phyloP scores from a whole-genome alignment of 257 asterid genomes.

The Leptodermis oblonga region DNA sequence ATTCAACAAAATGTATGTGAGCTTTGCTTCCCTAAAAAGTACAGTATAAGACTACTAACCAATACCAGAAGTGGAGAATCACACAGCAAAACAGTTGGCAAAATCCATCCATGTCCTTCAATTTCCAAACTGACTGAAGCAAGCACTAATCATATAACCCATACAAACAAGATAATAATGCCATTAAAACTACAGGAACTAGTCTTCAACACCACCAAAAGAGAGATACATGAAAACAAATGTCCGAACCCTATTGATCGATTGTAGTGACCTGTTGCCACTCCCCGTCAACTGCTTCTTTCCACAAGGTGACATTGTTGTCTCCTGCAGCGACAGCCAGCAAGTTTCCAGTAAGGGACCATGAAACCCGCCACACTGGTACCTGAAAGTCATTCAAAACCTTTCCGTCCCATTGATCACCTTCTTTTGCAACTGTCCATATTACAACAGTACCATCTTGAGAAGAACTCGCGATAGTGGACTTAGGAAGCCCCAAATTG shows the following conservation, averaged over 20 bases:
- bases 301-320: slow-evolving; percentile 71
- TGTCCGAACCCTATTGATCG: slow-evolving; percentile 42
- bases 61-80: background rate
- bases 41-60: background rate
- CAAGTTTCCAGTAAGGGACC: slow-evolving; percentile 89
- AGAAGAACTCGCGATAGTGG: slow-evolving; percentile 93
- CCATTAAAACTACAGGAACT: background rate
- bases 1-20: background rate
- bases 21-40: background rate
- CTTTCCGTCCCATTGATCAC: slow-evolving; percentile 84
- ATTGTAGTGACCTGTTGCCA: slow-evolving; percentile 80
- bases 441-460: slow-evolving; percentile 89
- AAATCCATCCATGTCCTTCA: background rate
- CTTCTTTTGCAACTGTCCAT: slow-evolving; percentile 81
- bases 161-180: slow-evolving; percentile 9
- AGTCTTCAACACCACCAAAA: slow-evolving; percentile 2
- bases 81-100: background rate
- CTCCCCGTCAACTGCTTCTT: slow-evolving; percentile 92
- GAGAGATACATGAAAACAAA: background rate
- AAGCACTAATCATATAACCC: slow-evolving; percentile 5
- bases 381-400: slow-evolving; percentile 73
- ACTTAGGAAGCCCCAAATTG: slow-evolving; percentile 87
- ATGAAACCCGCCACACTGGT: slow-evolving; percentile 98
- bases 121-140: background rate
- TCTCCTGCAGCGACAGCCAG: slow-evolving; percentile 93